Conservation (phyloP, 345 rosid genomes). For the Odontarrhena argentea region DNA sequence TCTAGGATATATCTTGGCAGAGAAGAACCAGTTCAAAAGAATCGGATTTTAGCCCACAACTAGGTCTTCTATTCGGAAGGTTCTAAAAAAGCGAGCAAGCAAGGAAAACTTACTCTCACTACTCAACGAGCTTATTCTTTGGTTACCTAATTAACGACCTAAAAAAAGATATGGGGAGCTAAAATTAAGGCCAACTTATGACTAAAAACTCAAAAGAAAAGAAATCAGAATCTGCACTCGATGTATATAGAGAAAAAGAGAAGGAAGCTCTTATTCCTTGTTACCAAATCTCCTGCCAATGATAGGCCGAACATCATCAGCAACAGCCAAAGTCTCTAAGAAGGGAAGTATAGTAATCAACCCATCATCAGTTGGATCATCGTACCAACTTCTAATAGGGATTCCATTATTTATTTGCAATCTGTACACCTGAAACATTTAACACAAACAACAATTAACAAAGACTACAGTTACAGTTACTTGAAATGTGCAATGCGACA, state of each 20-base stretch:
- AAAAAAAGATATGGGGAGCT: conserved; percentile 33
- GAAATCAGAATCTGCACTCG: conserved; percentile 39
- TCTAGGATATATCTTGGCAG: conserved; percentile 42
- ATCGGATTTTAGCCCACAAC: conserved; percentile 29
- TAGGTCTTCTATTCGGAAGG: conserved; percentile 37
- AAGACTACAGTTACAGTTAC: not conserved
- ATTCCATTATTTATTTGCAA: conserved; percentile 94
- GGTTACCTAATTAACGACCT: conserved; percentile 43
- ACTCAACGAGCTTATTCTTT: conserved; percentile 36
- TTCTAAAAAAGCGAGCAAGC: conserved; percentile 35
- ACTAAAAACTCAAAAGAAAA: conserved; percentile 24
- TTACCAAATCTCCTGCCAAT: conserved; percentile 85
- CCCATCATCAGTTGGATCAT: conserved; percentile 85
- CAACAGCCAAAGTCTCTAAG: conserved; percentile 81
- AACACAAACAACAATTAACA: conserved; percentile 11
- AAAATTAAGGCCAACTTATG: conserved; percentile 33
- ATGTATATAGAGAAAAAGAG: conserved; percentile 37
- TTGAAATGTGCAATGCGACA: not conserved
- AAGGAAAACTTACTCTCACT: conserved; percentile 36
- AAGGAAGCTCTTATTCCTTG: conserved; percentile 41
- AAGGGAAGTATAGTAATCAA: conserved; percentile 85
- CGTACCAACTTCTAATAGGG: conserved; percentile 96
- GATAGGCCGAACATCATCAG: conserved; percentile 90
- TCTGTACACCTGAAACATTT: conserved; percentile 76
- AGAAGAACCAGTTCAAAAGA: conserved; percentile 30